Evolutionary conservation across 2,329 filamentous ascomycete genomes (phyloP), one percentile per base, ranked within the genome.

Genomic region (Trichoderma sp.): DNA sequence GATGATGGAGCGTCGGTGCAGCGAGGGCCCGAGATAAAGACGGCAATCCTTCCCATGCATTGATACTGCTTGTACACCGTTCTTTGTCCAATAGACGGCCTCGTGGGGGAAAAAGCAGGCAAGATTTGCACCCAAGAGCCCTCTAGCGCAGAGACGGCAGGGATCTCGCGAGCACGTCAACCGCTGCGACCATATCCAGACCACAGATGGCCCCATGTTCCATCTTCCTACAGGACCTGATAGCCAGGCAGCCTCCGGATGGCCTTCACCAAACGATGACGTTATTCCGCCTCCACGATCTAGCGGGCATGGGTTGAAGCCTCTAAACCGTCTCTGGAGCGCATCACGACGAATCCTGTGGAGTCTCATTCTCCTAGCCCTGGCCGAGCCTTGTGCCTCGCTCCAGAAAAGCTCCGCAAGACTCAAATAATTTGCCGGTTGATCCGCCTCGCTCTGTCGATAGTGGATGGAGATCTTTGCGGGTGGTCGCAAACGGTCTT

Each of bases 271-370:
- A 37, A 42, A 61, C 17, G 54, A 67, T 67, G 64, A 67, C 64
- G 64, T 60, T 67, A 67, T 67, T 59, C 63, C 52, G 63, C 63
- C 63, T 57, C 60, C 63, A 61, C 56, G 64, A 67, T 67, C 45
- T 59, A 60, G 64, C 45, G 56, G 64, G 35, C 54, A 50, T 39
- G 48, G 48, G n/a, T 15, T 67, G 61, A 45, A n/a, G 50, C 35
- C 50, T 56, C 35, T n/a, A 56, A 42, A 34, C 61, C 61, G 50
- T 52, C 32, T 35, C 42, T 52, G 25, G n/a, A 61, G 58, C 29
- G 42, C 42, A n/a, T 65, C 61, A 65, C 35, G 61, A 32, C 52
- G 25, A 57, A 34, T 45, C 61, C 9, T 57, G 61, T 65, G 61
- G 61, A 65, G 61, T 65, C 35, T 52, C 60, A 45, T 45, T 52